A percentile compares a stretch with the other conserved stretches of the same genome.
Evolutionary conservation across 352 stramenopile genomes (phyloP).

Genomic region (Globisporangium paroecandrum): DNA sequence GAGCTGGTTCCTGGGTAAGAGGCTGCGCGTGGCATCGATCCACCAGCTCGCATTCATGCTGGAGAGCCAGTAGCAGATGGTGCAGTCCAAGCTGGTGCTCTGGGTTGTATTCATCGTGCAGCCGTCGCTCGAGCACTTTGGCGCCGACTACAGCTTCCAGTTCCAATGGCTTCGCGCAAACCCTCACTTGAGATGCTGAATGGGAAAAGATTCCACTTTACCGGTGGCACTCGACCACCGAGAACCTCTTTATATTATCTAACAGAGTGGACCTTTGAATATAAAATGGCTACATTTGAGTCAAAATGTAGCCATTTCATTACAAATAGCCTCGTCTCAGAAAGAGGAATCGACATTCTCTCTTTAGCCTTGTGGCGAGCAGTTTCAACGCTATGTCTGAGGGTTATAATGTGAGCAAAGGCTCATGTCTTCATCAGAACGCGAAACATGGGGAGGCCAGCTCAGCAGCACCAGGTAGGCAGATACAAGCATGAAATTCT

Average conservation of each 20-base stretch:
- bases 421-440: not conserved
- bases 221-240: too few species aligned
- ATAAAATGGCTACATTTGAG: too few species aligned
- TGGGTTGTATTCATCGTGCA: slow-evolving; percentile 36
- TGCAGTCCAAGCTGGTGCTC: slow-evolving; percentile 32
- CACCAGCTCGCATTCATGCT: slow-evolving; percentile 34
- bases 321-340: not conserved
- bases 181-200: not conserved
- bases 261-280: too few species aligned
- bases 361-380: too few species aligned
- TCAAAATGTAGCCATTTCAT: not conserved
- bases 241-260: too few species aligned
- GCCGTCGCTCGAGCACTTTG: slow-evolving; percentile 28
- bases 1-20: slow-evolving; percentile 16
- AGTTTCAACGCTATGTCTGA: too few species aligned
- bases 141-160: slow-evolving; percentile 15
- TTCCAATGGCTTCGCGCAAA: not conserved
- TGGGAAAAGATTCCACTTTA: too few species aligned
- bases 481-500: too few species aligned
- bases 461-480: not conserved
- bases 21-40: slow-evolving; percentile 20
- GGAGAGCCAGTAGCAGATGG: slow-evolving; percentile 23
- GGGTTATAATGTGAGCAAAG: too few species aligned
- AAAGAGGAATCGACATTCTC: too few species aligned
- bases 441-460: not conserved